phyloP scores from a whole-genome alignment of 140 eudicot species.

The Bidens hawaiensis region DNA sequence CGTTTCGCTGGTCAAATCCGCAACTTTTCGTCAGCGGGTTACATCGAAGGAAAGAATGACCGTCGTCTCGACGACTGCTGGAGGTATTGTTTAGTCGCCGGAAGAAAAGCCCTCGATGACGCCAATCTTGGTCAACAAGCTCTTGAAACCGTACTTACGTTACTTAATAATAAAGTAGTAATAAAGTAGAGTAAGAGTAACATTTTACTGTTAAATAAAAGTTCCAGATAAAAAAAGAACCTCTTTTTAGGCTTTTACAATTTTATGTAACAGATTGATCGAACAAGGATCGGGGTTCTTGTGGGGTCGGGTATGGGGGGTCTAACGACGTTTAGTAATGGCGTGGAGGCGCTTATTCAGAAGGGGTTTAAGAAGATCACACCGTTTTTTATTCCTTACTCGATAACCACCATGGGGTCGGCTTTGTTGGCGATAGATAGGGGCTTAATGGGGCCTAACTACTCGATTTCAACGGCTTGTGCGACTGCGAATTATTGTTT shows the following conservation, averaged over 20 bases:
- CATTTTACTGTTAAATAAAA: too few species aligned
- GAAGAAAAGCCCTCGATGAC: conserved; percentile 54
- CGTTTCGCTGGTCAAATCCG: conserved; percentile 71
- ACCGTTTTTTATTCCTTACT: conserved; percentile 73
- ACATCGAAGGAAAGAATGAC: conserved; percentile 63
- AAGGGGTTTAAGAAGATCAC: conserved; percentile 65
- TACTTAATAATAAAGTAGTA: neutral
- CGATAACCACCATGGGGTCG: conserved; percentile 76
- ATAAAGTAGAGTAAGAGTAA: too few species aligned
- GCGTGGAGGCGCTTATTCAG: conserved; percentile 65
- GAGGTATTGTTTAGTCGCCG: conserved; percentile 74
- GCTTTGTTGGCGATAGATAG: conserved; percentile 69
- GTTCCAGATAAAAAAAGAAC: too few species aligned
- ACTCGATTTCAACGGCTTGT: conserved; percentile 78
- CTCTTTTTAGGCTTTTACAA: too few species aligned
- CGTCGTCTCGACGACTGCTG: conserved; percentile 74
- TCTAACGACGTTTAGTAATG: conserved; percentile 52
- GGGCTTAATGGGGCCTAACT: conserved; percentile 77
- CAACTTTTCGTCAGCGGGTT: conserved; percentile 48
- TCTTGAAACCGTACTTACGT: conserved; percentile 48
- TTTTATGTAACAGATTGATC: conserved; percentile 55
- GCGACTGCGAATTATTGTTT: conserved; percentile 81
- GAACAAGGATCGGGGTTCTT: conserved; percentile 56
- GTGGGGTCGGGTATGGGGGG: conserved; percentile 88
- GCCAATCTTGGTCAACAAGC: conserved; percentile 49